A percentile compares a stretch with the other conserved stretches of the same genome.
phyloP scores from a whole-genome alignment of 768 basidiomycete genomes.

The Lactarius quietus region DNA sequence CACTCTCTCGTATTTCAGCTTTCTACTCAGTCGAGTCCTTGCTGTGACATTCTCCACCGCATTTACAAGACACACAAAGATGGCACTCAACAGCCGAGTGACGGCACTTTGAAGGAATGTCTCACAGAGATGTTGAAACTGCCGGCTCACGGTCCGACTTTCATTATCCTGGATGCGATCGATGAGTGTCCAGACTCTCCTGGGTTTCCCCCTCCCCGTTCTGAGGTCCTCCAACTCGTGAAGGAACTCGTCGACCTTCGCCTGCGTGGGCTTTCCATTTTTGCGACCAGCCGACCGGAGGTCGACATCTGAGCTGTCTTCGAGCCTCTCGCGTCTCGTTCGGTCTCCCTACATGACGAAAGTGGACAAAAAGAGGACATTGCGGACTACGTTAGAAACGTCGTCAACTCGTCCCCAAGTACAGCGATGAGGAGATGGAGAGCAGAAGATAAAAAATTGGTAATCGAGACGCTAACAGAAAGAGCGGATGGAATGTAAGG shows the following conservation, averaged over 20 bases:
- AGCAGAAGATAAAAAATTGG: neutral
- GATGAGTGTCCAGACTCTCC: neutral
- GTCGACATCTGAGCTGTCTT: neutral
- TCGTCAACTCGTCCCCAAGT: neutral
- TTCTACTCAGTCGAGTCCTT: neutral
- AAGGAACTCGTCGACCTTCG: neutral
- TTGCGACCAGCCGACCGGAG: neutral
- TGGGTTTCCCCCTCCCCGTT: neutral
- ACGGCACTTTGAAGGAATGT: neutral
- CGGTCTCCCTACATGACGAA: neutral
- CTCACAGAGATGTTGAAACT: neutral
- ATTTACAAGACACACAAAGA: neutral
- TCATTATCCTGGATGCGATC: neutral
- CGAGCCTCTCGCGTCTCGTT: neutral
- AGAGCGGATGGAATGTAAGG: neutral
- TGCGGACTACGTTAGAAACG: neutral
- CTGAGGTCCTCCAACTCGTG: neutral
- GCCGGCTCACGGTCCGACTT: neutral
- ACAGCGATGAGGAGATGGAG: neutral
- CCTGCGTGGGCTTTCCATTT: neutral
- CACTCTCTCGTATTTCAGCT: neutral
- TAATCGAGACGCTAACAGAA: neutral
- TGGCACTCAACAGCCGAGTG: neutral
- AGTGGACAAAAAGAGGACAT: neutral
- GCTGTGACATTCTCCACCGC: neutral